Conservation (phyloP, 768 basidiomycete genomes). For the Lentinus brumalis region DNA sequence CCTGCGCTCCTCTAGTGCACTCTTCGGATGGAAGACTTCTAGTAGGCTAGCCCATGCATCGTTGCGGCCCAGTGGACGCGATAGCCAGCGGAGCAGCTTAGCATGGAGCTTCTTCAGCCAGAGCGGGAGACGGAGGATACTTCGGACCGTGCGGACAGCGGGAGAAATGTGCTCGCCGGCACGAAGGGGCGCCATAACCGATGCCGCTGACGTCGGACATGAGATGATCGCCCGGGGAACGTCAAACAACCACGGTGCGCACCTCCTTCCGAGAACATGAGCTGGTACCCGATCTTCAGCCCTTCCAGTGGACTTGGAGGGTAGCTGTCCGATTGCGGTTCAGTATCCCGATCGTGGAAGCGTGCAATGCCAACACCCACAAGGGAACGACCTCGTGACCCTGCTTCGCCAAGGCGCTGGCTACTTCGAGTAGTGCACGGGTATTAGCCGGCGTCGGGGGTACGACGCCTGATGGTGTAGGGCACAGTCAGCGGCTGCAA, state of each 20-base stretch:
- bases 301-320: constrained; percentile 31
- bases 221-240: not conserved
- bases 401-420: constrained; percentile 35
- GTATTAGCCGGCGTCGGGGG: constrained; percentile 43
- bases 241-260: not conserved
- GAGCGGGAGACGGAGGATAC: constrained; percentile 26
- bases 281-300: constrained; percentile 32
- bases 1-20: constrained; percentile 25
- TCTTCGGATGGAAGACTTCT: constrained; percentile 21
- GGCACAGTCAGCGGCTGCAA: not conserved
- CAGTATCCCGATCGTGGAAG: not conserved
- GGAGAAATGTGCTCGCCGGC: constrained; percentile 25
- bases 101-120: constrained; percentile 28
- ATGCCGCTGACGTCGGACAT: constrained; percentile 11
- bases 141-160: constrained; percentile 18
- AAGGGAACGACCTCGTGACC: constrained; percentile 45
- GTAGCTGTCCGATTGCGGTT: constrained; percentile 2
- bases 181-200: constrained; percentile 17
- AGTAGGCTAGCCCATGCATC: constrained; percentile 30
- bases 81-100: constrained; percentile 27
- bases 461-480: constrained; percentile 33
- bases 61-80: constrained; percentile 29
- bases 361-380: constrained; percentile 24
- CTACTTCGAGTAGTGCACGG: constrained; percentile 38
- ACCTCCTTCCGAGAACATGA: constrained; percentile 34